Conservation (phyloP, 345 rosid genomes). For the Salix suchowensis region DNA sequence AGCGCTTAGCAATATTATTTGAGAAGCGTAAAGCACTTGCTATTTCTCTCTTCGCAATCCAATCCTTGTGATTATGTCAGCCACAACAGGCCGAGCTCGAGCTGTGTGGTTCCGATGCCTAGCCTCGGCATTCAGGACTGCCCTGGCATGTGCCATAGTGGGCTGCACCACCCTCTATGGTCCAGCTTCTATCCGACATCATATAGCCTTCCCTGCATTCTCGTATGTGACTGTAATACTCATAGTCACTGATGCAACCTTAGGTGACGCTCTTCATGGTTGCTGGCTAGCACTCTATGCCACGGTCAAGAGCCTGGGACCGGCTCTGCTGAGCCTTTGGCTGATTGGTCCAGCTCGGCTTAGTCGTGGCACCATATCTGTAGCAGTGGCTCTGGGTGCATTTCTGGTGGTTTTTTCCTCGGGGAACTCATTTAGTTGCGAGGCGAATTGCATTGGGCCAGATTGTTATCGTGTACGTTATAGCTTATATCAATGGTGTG, state of each 20-base stretch:
- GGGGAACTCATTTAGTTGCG: slow-evolving; percentile 52
- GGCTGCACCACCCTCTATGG: slow-evolving; percentile 66
- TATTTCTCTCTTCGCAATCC: background rate
- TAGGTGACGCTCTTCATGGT: slow-evolving; percentile 63
- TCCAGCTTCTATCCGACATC: slow-evolving; percentile 40
- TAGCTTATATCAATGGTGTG: slow-evolving; percentile 52
- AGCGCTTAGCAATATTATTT: background rate
- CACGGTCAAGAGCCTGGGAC: slow-evolving; percentile 60
- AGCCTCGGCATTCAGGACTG: slow-evolving; percentile 61
- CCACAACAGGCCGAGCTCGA: slow-evolving; percentile 29
- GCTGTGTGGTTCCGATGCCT: slow-evolving; percentile 60
- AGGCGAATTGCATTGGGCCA: slow-evolving; percentile 84
- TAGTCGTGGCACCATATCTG: slow-evolving; percentile 39
- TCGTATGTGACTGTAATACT: slow-evolving; percentile 68
- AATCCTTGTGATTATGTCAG: slow-evolving; percentile 11
- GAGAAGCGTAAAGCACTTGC: background rate
- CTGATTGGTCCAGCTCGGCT: slow-evolving; percentile 65
- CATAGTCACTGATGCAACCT: slow-evolving; percentile 60
- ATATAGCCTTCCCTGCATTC: slow-evolving; percentile 67
- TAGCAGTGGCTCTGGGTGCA: slow-evolving; percentile 58
- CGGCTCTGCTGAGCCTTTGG: slow-evolving; percentile 59
- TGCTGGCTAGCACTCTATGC: slow-evolving; percentile 81
- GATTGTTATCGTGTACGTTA: slow-evolving; percentile 59
- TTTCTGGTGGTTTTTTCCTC: slow-evolving; percentile 55
- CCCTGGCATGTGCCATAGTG: slow-evolving; percentile 72